phyloP scores from a whole-genome alignment of 345 rosid species.

The Dipteronia dyeriana region DNA sequence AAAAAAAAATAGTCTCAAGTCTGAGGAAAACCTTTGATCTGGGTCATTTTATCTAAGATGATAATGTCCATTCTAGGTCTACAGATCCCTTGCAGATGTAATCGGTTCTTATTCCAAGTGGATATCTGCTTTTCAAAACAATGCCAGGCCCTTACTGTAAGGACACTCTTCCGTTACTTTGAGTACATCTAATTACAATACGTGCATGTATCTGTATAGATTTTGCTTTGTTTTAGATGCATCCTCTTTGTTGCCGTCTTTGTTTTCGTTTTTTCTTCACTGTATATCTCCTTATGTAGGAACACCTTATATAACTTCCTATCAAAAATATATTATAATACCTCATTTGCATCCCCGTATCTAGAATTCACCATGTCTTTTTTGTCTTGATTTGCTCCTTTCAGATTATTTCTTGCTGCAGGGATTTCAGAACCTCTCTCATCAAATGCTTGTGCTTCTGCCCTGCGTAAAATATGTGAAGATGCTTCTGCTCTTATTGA shows the following conservation, averaged over 20 bases:
- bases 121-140: constrained; percentile 67
- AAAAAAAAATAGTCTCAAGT: constrained; percentile 10
- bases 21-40: not conserved
- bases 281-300: not conserved
- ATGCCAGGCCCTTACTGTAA: constrained; percentile 76
- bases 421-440: constrained; percentile 79
- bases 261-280: not conserved
- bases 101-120: constrained; percentile 94
- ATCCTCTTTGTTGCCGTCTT: not conserved
- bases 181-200: not conserved
- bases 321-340: not conserved
- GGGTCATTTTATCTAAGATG: constrained; percentile 13
- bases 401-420: constrained; percentile 94
- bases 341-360: not conserved
- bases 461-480: constrained; percentile 90
- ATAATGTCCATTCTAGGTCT: constrained; percentile 60
- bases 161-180: constrained; percentile 30
- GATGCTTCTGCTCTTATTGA: constrained; percentile 66
- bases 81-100: constrained; percentile 87
- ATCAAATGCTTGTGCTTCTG: constrained; percentile 81
- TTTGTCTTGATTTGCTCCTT: constrained; percentile 48
- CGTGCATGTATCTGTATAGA: not conserved
- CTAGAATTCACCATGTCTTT: constrained; percentile 16
- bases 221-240: not conserved
- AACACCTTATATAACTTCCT: constrained; percentile 5